Evolutionary conservation across 2,329 filamentous ascomycete species (phyloP), one percentile per base, ranked within the genome.

Genomic region (Samsoniella hepiali): DNA sequence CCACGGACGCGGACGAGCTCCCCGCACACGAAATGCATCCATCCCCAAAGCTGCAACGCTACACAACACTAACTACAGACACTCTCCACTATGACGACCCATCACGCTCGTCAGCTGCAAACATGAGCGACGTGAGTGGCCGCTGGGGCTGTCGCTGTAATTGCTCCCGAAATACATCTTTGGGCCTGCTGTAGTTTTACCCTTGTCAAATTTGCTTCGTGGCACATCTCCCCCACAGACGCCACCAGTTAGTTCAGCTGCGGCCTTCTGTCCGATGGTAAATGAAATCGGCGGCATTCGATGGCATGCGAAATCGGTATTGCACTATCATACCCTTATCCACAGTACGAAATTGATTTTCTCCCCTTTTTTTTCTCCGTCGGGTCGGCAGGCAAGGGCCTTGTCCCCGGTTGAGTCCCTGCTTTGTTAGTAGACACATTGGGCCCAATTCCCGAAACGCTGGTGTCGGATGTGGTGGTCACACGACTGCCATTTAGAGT

Each of bases 71-170:
- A 45, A 15, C n/a, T 40, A 29, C 17, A 15, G n/a, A 27, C 1
- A 32, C 53, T 57, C 54, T 59, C 56, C 56, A 58, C 55, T 47
- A 58, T 58, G 31, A 40, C 40, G 42, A 29, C 11, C 34, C 22
- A 40, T 49, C 44, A 50, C 27, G 11, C 38, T 22, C 27, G 58
- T 62, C 58, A 62, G 58, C 58, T 62, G 22, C 38, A 45, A 22
- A 55, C 47, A 15, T 13, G 13, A 13, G 31, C 38, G n/a, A 22
- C 50, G 31, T 55, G 58, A 62, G 29, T 62, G 49, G 58, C 58
- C 44, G 49, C 11, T 10, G 1, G n/a, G 27, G 5, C 17, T n/a
- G 3, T 51, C 22, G 34, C 58, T 49, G 29, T 22, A 58, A 32
- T 45, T 32, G 29, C 22, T 15, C 15, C 56, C 56, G 15, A 44